Evolutionary conservation across 768 basidiomycete species (phyloP).

Genomic region (Lanmaoa pseudosensibilis): DNA sequence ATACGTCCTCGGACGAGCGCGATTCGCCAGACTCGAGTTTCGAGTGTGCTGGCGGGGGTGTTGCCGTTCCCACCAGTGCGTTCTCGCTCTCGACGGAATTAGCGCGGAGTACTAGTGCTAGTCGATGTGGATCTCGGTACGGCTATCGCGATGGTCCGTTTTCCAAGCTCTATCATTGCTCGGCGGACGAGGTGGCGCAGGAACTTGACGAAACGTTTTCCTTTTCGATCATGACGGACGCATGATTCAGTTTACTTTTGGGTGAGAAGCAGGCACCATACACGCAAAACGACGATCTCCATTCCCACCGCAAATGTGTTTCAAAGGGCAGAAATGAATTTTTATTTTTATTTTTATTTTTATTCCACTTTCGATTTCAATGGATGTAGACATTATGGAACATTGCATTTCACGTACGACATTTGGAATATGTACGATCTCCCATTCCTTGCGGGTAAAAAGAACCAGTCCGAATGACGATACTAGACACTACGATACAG

Average conservation of each 20-base stretch:
- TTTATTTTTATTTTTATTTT: too few relatives aligned
- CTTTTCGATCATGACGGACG: slow-evolving; percentile 4
- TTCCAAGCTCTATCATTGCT: slow-evolving; percentile 2
- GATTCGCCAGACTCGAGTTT: slow-evolving; percentile 3
- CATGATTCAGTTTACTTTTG: neutral
- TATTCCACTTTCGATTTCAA: neutral
- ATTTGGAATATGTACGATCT: slow-evolving; percentile 27
- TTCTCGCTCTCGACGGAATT: neutral
- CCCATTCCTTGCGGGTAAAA: slow-evolving; percentile 29
- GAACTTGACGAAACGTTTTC: slow-evolving; percentile 6
- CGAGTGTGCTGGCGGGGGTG: neutral
- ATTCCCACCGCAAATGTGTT: neutral
- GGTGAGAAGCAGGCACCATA: too few relatives aligned
- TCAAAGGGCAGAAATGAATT: neutral
- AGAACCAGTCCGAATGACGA: slow-evolving; percentile 16
- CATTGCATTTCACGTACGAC: slow-evolving; percentile 2
- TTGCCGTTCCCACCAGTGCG: neutral
- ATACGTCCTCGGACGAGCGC: neutral
- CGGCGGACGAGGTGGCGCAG: slow-evolving; percentile 6
- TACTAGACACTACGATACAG: slow-evolving; percentile 35
- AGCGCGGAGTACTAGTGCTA: neutral
- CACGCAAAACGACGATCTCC: neutral
- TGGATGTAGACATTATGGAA: slow-evolving; percentile 3
- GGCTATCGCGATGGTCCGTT: slow-evolving; percentile 4
- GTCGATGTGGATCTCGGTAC: neutral